Evolutionary conservation across 768 basidiomycete genomes (phyloP), one percentile per base, ranked within the genome.

Genomic region (Rhodosporidiobolus sp.): DNA sequence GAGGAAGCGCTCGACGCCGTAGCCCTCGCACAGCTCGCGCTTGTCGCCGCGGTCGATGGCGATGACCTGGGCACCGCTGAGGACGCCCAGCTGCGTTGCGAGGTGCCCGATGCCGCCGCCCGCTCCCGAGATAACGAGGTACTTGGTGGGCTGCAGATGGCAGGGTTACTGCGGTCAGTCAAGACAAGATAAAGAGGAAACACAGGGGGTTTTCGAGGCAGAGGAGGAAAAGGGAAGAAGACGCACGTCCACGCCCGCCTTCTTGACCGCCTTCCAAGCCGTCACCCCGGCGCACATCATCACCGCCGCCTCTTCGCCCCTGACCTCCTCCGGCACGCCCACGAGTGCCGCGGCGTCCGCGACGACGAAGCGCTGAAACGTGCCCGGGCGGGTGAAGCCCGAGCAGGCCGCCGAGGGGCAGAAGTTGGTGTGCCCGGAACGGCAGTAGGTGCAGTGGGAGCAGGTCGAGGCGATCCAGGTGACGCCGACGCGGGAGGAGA

Each of bases 21-120:
- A 74, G 0, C 49, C 35, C 49, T 61, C 56, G 59, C 48, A 53
- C 7, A 79, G 67, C 34, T 69, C 59, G 86, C 88, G 89, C 70
- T 84, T 84, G 76, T 90, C 89, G 22, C 91, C 90, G 6, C 87
- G 87, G 77, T 94, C 91, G 77, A 93, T 85, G 4, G 90, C 91
- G 69, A 93, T 86, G 12, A 92, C 90, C n/a, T 88, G 86, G 63
- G 90, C 85, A 52, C 91, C 91, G 83, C 88, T 88, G 38, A 86
- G 85, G 60, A 84, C 84, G 26, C 91, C 92, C 76, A 92, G 92
- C 80, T 94, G 91, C 43, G 91, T 80, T 28, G 90, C 66, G 20
- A 94, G 85, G 52, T 74, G 72, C 8, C 75, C 77, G 14, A 75
- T 53, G 14, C 74, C 76, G 32, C 77, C 76, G 9, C 76, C 78